Conservation (phyloP, 1,284 basidiomycete species). For the Malassezia nana region DNA sequence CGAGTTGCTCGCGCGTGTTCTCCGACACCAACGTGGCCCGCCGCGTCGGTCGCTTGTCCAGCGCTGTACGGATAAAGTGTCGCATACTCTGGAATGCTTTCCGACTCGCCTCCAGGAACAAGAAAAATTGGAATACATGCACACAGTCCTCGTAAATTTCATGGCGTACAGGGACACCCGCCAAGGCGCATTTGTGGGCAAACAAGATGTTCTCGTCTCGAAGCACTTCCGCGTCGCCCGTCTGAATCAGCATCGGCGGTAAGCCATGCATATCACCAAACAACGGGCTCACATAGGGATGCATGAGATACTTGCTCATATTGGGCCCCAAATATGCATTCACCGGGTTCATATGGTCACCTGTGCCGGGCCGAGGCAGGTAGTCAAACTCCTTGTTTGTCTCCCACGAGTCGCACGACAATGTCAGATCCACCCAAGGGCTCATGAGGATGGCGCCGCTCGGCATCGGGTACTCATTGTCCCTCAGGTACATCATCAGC, state of each 20-base stretch:
- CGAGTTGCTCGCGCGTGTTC: constrained; percentile 51
- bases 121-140: constrained; percentile 48
- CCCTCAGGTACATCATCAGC: constrained; percentile 71
- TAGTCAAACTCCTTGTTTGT: constrained; percentile 62
- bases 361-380: constrained; percentile 51
- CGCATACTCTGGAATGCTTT: constrained; percentile 46
- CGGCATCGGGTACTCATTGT: constrained; percentile 45
- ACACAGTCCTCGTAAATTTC: constrained; percentile 85
- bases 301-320: constrained; percentile 73
- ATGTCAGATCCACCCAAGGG: constrained; percentile 61
- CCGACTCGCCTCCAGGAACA: constrained; percentile 45
- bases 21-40: constrained; percentile 54
- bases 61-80: constrained; percentile 46
- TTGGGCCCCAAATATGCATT: constrained; percentile 78
- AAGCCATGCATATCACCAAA: constrained; percentile 80
- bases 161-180: constrained; percentile 77
- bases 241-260: constrained; percentile 84
- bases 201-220: constrained; percentile 85
- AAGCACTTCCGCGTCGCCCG: constrained; percentile 85
- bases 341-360: constrained; percentile 88
- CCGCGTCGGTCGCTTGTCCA: constrained; percentile 34
- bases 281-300: constrained; percentile 81
- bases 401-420: constrained; percentile 96
- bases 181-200: constrained; percentile 80
- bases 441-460: constrained; percentile 46